Conservation (phyloP, 1,284 basidiomycete species). For the Agroathelia rolfsii region DNA sequence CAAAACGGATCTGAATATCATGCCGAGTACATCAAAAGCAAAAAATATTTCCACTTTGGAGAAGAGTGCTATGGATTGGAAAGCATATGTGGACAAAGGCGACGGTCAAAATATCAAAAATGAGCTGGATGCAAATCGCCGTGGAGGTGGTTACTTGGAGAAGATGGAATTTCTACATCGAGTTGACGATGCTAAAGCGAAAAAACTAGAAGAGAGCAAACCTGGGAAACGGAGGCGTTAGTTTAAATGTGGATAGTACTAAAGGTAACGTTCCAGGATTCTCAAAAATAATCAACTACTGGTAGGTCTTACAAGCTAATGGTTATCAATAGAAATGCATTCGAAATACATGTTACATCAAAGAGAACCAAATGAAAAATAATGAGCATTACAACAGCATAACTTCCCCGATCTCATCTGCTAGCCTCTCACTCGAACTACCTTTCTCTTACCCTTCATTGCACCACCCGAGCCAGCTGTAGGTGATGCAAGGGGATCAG, state of each 20-base stretch:
- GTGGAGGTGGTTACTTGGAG: conserved; percentile 70
- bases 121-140: conserved; percentile 62
- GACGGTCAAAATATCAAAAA: conserved; percentile 39
- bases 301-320: too few species aligned
- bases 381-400: too few species aligned
- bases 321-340: too few species aligned
- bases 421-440: conserved; percentile 71
- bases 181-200: conserved; percentile 61
- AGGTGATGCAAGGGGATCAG: conserved; percentile 25
- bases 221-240: conserved; percentile 47
- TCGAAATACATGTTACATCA: too few species aligned
- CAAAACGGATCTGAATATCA: conserved; percentile 39
- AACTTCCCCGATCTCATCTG: too few species aligned
- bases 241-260: too few species aligned
- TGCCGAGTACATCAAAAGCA: conserved; percentile 41
- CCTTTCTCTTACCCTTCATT: conserved; percentile 70
- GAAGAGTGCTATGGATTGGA: conserved; percentile 80
- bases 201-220: conserved; percentile 45
- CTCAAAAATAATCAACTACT: too few species aligned
- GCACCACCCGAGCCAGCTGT: conserved; percentile 25
- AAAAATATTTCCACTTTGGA: conserved; percentile 74
- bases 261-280: too few species aligned
- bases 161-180: conserved; percentile 72
- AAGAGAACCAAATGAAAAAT: too few species aligned
- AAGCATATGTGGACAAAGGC: conserved; percentile 44